Evolutionary conservation across 1,139 yeast genomes (phyloP), one percentile per base, ranked within the genome.

Genomic region (Candida tunisiensis): DNA sequence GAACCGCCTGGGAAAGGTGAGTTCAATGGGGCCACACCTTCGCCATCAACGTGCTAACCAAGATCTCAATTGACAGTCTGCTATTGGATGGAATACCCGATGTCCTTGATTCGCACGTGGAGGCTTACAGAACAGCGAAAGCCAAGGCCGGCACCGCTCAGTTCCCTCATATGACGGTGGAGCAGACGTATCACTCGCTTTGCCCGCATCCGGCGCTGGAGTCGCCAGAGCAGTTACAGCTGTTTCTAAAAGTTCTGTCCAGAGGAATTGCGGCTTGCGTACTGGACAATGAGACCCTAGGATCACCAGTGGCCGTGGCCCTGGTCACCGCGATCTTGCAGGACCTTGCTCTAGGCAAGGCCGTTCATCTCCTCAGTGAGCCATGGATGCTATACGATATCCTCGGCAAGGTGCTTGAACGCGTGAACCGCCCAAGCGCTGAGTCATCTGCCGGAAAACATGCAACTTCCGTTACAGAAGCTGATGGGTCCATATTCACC

Each of bases 161-260:
- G n/a, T n/a, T n/a, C n/a, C n/a, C n/a, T n/a, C n/a, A 7, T 4
- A 8, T 13, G 6, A 20, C 14, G 4, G 30, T 31, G 4, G 23
- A 30, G 13, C 34, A 32, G 14, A 31, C 54, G 3, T 56, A 55
- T 34, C 51, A 53, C 29, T 35, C 44, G 3, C 24, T 57, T 5
- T 41, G 56, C 49, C 73, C 57, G 42, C 78, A 60, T 55, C 68
- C 51, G 45, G 79, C 62, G 35, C 57, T 56, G 45, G 42, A 34
- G 5, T 28, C 29, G 14, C 25, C 35, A 3, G 44, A 39, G 5
- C 32, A 37, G 15, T 41, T 44, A 37, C 43, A 36, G 28, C 34
- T 46, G 9, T 62, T 57, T 35, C 32, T 55, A 15, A 44, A 47
- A 19, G 32, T 57, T 1, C 27, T 65, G 20, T 40, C 59, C 1